Percentiles rank a stretch among this genome's conserved stretches.
Conservation (phyloP, 495 filamentous ascomycete genomes). For the Tuber brumale region DNA sequence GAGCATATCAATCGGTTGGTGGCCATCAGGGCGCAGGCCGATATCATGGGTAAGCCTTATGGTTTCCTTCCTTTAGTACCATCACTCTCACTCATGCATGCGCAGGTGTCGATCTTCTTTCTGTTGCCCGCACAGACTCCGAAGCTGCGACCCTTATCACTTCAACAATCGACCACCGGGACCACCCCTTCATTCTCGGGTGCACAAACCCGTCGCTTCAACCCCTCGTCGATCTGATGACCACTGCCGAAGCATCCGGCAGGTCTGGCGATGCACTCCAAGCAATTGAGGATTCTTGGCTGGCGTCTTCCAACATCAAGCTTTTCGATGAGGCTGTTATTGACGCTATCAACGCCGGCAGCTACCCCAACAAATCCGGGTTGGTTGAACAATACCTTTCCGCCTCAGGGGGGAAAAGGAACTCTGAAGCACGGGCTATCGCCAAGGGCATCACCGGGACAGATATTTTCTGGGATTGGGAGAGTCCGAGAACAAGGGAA, state of each 20-base stretch:
- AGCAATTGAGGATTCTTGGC: slow-evolving; percentile 88
- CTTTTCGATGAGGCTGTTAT: slow-evolving; percentile 84
- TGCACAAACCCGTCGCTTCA: slow-evolving; percentile 76
- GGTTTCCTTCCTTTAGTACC: background rate
- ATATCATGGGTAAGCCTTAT: slow-evolving; percentile 76
- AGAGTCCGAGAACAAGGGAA: slow-evolving; percentile 79
- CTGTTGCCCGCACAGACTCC: slow-evolving; percentile 90
- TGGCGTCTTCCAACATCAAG: slow-evolving; percentile 73
- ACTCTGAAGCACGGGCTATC: slow-evolving; percentile 72
- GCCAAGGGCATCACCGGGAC: slow-evolving; percentile 74
- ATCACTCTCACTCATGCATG: slow-evolving; percentile 5
- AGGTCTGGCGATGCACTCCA: slow-evolving; percentile 77
- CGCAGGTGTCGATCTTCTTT: slow-evolving; percentile 70
- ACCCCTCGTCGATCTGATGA: slow-evolving; percentile 85
- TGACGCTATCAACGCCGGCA: slow-evolving; percentile 63
- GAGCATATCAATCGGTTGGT: slow-evolving; percentile 98
- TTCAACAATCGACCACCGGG: slow-evolving; percentile 87
- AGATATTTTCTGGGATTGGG: slow-evolving; percentile 91
- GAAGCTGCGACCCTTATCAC: slow-evolving; percentile 97
- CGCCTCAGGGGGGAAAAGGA: slow-evolving; percentile 72
- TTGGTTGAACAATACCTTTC: slow-evolving; percentile 60
- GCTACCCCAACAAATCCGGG: slow-evolving; percentile 59
- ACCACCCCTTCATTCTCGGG: slow-evolving; percentile 90
- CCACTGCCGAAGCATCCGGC: slow-evolving; percentile 72
- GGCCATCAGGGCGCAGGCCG: slow-evolving; percentile 92